Percentiles rank a stretch among this genome's conserved stretches.
These are phyloP conservation scores for Phialophora chinensis DNA, from an alignment of 2,329 filamentous ascomycete species.

Conservation along the genomic window DNA sequence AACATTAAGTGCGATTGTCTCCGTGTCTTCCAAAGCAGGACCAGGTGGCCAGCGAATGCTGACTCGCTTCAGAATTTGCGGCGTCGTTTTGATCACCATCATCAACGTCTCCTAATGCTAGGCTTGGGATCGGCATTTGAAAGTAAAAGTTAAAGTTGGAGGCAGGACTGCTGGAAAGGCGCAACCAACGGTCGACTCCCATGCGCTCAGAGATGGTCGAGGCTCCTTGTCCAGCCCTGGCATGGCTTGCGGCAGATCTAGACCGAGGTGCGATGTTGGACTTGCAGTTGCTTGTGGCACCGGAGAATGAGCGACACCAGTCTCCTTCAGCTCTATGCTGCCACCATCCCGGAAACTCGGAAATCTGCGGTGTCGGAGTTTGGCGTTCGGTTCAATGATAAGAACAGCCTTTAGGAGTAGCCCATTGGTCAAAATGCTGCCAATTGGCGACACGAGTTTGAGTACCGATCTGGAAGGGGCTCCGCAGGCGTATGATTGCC, in stretches of 20 bases:
- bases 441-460: not conserved
- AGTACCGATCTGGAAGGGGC: too few relatives aligned
- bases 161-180: too few relatives aligned
- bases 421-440: too few relatives aligned
- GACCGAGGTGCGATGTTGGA: not conserved
- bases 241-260: not conserved
- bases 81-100: constrained; percentile 18
- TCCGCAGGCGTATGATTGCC: too few relatives aligned
- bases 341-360: constrained; percentile 9
- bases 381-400: constrained; percentile 13
- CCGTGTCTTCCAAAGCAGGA: constrained; percentile 11
- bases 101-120: not conserved
- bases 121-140: constrained; percentile 1
- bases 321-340: not conserved
- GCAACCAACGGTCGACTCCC: too few relatives aligned
- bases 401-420: not conserved
- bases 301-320: constrained; percentile 2
- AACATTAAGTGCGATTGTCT: constrained; percentile 14
- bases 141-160: not conserved
- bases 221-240: not conserved
- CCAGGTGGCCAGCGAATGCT: constrained; percentile 17
- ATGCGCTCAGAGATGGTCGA: constrained; percentile 1
- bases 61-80: constrained; percentile 17
- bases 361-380: constrained; percentile 10
- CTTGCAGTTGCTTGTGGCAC: not conserved